A percentile compares a stretch with the other conserved stretches of the same genome.
phyloP scores from a whole-genome alignment of 2,329 filamentous ascomycete genomes.

The Nigrograna mackinnonii region DNA sequence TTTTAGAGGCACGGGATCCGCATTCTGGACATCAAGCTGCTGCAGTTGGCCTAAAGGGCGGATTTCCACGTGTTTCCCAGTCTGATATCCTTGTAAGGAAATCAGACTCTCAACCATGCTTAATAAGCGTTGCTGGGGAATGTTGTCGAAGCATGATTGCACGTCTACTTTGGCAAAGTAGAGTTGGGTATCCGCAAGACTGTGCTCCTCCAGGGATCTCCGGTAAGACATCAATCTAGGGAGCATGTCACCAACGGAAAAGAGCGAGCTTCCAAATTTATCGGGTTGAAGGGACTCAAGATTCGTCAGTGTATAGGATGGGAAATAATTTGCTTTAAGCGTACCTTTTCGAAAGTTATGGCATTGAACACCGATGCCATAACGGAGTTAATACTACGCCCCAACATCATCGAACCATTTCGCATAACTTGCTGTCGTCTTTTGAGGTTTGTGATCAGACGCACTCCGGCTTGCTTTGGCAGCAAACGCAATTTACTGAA shows the following conservation, averaged over 20 bases:
- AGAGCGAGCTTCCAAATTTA: constrained; percentile 76
- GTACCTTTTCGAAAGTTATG: constrained; percentile 77
- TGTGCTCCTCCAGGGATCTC: constrained; percentile 43
- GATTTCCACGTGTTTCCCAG: constrained; percentile 76
- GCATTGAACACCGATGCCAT: constrained; percentile 76
- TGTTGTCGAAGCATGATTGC: constrained; percentile 90
- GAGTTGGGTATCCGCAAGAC: constrained; percentile 49
- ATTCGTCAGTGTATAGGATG: too few species aligned
- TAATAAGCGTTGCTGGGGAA: constrained; percentile 78
- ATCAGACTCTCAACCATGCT: constrained; percentile 63
- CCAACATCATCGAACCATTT: constrained; percentile 59
- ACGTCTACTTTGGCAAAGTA: constrained; percentile 96
- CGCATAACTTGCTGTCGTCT: constrained; percentile 60
- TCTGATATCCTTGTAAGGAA: constrained; percentile 66
- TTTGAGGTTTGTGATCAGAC: constrained; percentile 86
- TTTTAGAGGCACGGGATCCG: constrained; percentile 37
- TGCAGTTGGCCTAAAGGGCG: constrained; percentile 49
- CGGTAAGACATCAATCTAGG: constrained; percentile 73
- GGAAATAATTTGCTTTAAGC: too few species aligned
- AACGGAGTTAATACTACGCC: constrained; percentile 69
- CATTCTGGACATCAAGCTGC: constrained; percentile 29
- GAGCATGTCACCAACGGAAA: constrained; percentile 82
- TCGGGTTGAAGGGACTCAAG: constrained; percentile 48
- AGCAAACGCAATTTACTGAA: constrained; percentile 80
- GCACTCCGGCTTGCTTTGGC: constrained; percentile 75